A percentile compares a stretch with the other conserved stretches of the same genome.
Conservation (phyloP, 805 yeast genomes). For the Schwanniomyces occidentalis region DNA sequence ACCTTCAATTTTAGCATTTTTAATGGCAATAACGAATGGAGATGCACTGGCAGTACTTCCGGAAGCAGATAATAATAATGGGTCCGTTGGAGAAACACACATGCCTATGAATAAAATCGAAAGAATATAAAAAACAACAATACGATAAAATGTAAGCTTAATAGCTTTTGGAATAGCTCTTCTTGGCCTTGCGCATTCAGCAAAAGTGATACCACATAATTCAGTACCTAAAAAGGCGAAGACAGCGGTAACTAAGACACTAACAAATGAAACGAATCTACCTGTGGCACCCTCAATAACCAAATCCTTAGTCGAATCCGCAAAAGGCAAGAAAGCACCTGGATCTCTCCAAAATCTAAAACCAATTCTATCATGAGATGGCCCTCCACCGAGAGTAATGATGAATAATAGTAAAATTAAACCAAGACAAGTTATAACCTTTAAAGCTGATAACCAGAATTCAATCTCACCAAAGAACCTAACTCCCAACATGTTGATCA, state of each 20-base stretch:
- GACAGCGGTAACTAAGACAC: slow-evolving; percentile 65
- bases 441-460: slow-evolving; percentile 63
- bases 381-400: slow-evolving; percentile 78
- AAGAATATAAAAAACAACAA: slow-evolving; percentile 60
- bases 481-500: slow-evolving; percentile 50
- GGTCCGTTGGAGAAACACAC: slow-evolving; percentile 63
- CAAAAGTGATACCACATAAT: slow-evolving; percentile 69
- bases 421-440: slow-evolving; percentile 66
- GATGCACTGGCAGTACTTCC: slow-evolving; percentile 69
- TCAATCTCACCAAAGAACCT: slow-evolving; percentile 56
- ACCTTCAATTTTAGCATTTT: slow-evolving; percentile 60
- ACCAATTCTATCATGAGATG: slow-evolving; percentile 70
- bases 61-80: slow-evolving; percentile 49
- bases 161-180: slow-evolving; percentile 70
- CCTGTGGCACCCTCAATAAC: slow-evolving; percentile 47
- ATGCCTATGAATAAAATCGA: slow-evolving; percentile 65
- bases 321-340: slow-evolving; percentile 57
- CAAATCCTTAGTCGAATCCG: slow-evolving; percentile 39
- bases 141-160: slow-evolving; percentile 68
- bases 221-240: slow-evolving; percentile 76
- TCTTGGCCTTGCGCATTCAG: slow-evolving; percentile 68
- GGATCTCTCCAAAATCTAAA: slow-evolving; percentile 71
- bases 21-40: slow-evolving; percentile 82
- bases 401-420: slow-evolving; percentile 61
- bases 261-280: slow-evolving; percentile 59